These are phyloP conservation scores for Gardenia jasminoides DNA, from an alignment of 257 asterid species.

Conservation along the genomic window DNA sequence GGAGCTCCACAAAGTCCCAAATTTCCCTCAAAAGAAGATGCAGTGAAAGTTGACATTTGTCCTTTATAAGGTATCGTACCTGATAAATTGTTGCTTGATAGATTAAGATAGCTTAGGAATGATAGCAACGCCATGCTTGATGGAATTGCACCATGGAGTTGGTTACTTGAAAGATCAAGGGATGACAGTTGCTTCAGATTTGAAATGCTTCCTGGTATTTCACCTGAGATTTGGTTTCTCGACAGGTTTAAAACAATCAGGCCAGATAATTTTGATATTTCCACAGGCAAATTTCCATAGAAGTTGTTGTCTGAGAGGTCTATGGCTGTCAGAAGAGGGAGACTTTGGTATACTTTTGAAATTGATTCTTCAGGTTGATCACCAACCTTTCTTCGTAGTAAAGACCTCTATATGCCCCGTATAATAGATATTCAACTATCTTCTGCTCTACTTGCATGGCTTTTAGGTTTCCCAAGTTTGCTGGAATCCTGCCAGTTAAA, in stretches of 20 bases:
- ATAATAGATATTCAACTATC: slow-evolving; percentile 29
- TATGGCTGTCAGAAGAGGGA: slow-evolving; percentile 49
- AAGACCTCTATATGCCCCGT: slow-evolving; percentile 41
- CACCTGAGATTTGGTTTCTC: slow-evolving; percentile 44
- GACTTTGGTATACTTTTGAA: slow-evolving; percentile 44
- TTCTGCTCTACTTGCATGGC: slow-evolving; percentile 39
- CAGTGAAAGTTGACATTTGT: slow-evolving; percentile 47
- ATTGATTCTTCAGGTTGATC: slow-evolving; percentile 38
- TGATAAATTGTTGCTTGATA: slow-evolving; percentile 45
- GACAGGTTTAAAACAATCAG: slow-evolving; percentile 46
- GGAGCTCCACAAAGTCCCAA: slow-evolving; percentile 50
- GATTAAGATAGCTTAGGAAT: slow-evolving; percentile 38
- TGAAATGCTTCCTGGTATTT: slow-evolving; percentile 46
- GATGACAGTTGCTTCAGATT: slow-evolving; percentile 35
- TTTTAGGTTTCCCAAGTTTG: slow-evolving; percentile 36
- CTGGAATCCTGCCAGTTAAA: slow-evolving; percentile 37
- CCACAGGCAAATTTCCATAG: slow-evolving; percentile 41
- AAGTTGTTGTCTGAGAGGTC: slow-evolving; percentile 47
- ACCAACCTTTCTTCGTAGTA: slow-evolving; percentile 46
- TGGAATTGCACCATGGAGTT: slow-evolving; percentile 46
- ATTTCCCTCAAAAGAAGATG: slow-evolving; percentile 39
- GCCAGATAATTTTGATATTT: slow-evolving; percentile 33
- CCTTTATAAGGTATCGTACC: slow-evolving; percentile 48
- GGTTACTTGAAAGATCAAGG: slow-evolving; percentile 51
- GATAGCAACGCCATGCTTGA: slow-evolving; percentile 39